phyloP scores from a whole-genome alignment of 2,329 filamentous ascomycete species.

The Phaeosphaeriaceae sp. region DNA sequence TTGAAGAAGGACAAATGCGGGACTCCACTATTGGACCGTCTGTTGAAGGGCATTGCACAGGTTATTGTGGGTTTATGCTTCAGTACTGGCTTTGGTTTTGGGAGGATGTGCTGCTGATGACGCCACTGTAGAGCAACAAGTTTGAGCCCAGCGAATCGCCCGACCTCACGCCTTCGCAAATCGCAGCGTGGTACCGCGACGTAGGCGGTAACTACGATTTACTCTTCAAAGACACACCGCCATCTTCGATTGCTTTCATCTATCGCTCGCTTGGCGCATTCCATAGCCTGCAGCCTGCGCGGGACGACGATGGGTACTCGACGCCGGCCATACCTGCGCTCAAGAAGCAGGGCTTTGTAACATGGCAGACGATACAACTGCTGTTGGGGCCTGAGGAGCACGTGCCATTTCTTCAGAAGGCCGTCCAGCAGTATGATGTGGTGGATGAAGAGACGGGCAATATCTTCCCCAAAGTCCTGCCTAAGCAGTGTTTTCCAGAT shows the following conservation, averaged over 20 bases:
- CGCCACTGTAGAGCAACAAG: constrained; percentile 44
- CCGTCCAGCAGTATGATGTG: constrained; percentile 78
- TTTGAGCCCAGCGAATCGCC: constrained; percentile 54
- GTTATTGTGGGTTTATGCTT: constrained; percentile 50
- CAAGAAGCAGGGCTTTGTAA: constrained; percentile 82
- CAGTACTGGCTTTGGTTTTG: not conserved
- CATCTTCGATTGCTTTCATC: constrained; percentile 83
- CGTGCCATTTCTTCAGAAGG: constrained; percentile 80
- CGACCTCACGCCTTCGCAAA: constrained; percentile 57
- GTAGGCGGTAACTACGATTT: constrained; percentile 56
- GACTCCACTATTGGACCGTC: constrained; percentile 53
- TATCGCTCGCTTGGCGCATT: constrained; percentile 91
- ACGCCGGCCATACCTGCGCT: constrained; percentile 82
- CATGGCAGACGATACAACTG: constrained; percentile 93
- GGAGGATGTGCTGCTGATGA: constrained; percentile 19
- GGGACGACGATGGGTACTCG: constrained; percentile 69
- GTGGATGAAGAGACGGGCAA: constrained; percentile 70
- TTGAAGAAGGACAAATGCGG: constrained; percentile 60
- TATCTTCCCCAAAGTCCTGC: constrained; percentile 64
- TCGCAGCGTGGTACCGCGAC: constrained; percentile 58
- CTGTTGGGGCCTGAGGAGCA: constrained; percentile 88
- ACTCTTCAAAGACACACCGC: constrained; percentile 78
- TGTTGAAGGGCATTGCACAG: constrained; percentile 55
- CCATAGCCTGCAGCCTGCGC: constrained; percentile 79
- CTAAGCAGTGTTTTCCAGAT: constrained; percentile 73